Evolutionary conservation across 2,329 filamentous ascomycete species (phyloP).

Genomic region (Penicillium corylophilum): DNA sequence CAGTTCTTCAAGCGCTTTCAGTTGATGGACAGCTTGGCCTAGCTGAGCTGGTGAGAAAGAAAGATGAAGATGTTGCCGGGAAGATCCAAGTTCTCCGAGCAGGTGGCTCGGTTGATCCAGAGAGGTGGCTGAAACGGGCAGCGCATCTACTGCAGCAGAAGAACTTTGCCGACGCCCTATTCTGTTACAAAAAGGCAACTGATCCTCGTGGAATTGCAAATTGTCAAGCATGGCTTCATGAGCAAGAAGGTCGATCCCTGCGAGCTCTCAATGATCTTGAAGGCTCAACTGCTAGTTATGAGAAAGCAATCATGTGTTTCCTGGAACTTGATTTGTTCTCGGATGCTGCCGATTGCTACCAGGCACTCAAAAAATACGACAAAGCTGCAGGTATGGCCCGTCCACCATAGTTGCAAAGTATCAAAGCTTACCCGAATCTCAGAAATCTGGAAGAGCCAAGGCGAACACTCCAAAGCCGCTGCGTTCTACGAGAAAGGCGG

Average conservation of each 20-base stretch:
- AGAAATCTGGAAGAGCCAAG: constrained; percentile 17
- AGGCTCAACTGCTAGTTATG: constrained; percentile 2
- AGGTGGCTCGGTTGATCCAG: constrained; percentile 18
- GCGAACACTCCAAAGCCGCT: constrained; percentile 15
- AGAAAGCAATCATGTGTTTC: constrained; percentile 14
- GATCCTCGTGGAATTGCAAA: constrained; percentile 9
- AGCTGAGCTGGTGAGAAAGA: constrained; percentile 17
- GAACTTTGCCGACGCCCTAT: constrained; percentile 21
- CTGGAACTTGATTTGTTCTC: constrained; percentile 3
- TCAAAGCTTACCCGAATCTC: not conserved
- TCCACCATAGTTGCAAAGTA: not conserved
- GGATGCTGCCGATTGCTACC: constrained; percentile 11
- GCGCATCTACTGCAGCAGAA: constrained; percentile 20
- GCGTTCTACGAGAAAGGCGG: constrained; percentile 11
- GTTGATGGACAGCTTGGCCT: constrained; percentile 2
- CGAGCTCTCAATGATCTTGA: constrained; percentile 8
- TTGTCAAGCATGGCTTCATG: constrained; percentile 12
- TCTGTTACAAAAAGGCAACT: constrained; percentile 17
- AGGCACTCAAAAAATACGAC: constrained; percentile 13
- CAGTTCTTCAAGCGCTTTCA: constrained; percentile 17
- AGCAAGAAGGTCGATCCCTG: constrained; percentile 12
- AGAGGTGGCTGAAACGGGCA: constrained; percentile 22
- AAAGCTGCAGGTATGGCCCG: constrained; percentile 16
- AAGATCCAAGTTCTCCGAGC: constrained; percentile 20
- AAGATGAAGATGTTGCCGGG: constrained; percentile 12